Evolutionary conservation across 2,329 filamentous ascomycete species (phyloP).

Genomic region (Chrysosphaeria jannelii): DNA sequence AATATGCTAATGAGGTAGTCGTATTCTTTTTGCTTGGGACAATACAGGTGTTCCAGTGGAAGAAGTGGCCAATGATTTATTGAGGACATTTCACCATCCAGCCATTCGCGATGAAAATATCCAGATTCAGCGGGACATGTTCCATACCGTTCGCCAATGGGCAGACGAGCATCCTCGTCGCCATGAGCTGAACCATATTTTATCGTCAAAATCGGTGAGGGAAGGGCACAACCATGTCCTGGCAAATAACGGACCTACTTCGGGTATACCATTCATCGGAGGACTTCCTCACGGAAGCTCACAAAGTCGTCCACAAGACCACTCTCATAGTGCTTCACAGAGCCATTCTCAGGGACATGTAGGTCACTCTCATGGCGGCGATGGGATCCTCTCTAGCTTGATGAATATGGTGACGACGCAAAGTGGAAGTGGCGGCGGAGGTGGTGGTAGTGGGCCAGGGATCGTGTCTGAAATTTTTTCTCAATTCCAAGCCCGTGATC

Average conservation of each 20-base stretch:
- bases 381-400: slow-evolving; percentile 5
- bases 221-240: slow-evolving; percentile 51
- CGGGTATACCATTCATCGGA: slow-evolving; percentile 4
- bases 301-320: too few species aligned
- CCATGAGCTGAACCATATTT: slow-evolving; percentile 37
- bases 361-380: slow-evolving; percentile 8
- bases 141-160: slow-evolving; percentile 58
- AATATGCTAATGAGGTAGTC: slow-evolving; percentile 11
- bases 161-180: slow-evolving; percentile 36
- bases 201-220: slow-evolving; percentile 60
- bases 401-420: slow-evolving; percentile 10
- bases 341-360: too few species aligned
- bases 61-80: slow-evolving; percentile 54
- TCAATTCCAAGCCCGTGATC: slow-evolving; percentile 26
- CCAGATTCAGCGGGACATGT: slow-evolving; percentile 75
- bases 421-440: slow-evolving; percentile 3
- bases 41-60: slow-evolving; percentile 56
- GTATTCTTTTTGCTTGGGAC: slow-evolving; percentile 79
- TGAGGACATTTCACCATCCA: slow-evolving; percentile 74
- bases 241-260: slow-evolving; percentile 7
- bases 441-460: not conserved
- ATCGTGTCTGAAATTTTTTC: slow-evolving; percentile 18
- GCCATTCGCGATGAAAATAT: slow-evolving; percentile 43
- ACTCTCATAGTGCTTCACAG: too few species aligned
- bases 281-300: slow-evolving; percentile 6